Conservation (phyloP, 2,329 filamentous ascomycete genomes). For the Cladobotryum mycophilum region DNA sequence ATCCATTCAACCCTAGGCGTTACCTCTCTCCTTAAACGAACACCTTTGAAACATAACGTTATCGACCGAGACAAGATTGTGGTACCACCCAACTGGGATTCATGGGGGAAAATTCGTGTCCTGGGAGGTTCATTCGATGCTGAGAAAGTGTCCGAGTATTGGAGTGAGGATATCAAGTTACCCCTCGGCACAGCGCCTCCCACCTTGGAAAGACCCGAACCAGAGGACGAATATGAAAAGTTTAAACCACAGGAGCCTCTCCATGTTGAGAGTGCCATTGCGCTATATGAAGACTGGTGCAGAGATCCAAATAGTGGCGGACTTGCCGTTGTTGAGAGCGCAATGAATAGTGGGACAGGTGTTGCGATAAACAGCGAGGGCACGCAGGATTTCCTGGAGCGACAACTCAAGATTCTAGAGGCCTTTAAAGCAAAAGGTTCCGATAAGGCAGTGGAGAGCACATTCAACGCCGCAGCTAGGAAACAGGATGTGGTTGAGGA, state of each 20-base stretch:
- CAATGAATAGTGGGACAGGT: constrained; percentile 30
- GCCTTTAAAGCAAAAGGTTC: constrained; percentile 49
- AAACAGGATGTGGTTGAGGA: constrained; percentile 32
- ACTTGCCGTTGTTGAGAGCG: constrained; percentile 33
- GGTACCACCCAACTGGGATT: constrained; percentile 96
- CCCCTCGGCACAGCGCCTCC: constrained; percentile 26
- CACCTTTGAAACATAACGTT: constrained; percentile 80
- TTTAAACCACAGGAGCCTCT: constrained; percentile 5
- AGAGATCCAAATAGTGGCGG: constrained; percentile 64
- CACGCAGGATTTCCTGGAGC: constrained; percentile 68
- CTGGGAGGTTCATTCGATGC: constrained; percentile 88
- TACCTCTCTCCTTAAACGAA: constrained; percentile 71
- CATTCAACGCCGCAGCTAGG: constrained; percentile 17
- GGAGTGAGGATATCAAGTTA: constrained; percentile 75
- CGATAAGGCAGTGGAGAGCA: constrained; percentile 33
- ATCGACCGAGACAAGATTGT: constrained; percentile 92
- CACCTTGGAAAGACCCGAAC: constrained; percentile 18
- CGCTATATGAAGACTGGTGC: constrained; percentile 73
- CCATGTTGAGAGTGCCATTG: constrained; percentile 53
- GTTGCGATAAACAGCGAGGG: constrained; percentile 44
- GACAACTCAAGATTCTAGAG: constrained; percentile 72
- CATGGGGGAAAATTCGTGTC: constrained; percentile 93
- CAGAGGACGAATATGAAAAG: constrained; percentile 15
- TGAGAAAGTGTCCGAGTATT: constrained; percentile 75
- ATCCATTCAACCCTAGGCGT: constrained; percentile 83